Evolutionary conservation across 177 flowering plant species (phyloP).

Genomic region (Tripterygium wilfordii): DNA sequence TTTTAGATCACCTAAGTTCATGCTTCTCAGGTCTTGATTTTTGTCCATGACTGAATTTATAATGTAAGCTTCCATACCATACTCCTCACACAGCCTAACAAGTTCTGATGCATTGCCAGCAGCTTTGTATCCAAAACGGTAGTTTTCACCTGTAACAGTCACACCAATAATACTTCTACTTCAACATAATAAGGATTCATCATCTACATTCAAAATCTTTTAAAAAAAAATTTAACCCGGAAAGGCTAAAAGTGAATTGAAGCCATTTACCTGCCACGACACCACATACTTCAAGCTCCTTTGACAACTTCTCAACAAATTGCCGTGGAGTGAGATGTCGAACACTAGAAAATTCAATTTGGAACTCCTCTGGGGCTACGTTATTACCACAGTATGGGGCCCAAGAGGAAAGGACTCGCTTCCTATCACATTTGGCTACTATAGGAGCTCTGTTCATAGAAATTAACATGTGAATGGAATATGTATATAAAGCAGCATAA

Average conservation of each 20-base stretch:
- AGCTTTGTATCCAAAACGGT: constrained; percentile 94
- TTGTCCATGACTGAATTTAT: constrained; percentile 86
- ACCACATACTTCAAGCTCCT: constrained; percentile 77
- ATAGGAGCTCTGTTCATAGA: constrained; percentile 64
- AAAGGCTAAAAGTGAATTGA: not conserved
- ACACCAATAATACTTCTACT: not conserved
- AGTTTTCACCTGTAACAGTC: constrained; percentile 71
- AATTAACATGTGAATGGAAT: not conserved
- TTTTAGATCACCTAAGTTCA: constrained; percentile 20
- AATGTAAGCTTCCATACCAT: constrained; percentile 66
- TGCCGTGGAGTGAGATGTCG: constrained; percentile 78
- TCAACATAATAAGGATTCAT: too few relatives aligned
- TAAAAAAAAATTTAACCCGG: not conserved
- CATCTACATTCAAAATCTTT: too few relatives aligned
- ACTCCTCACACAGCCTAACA: constrained; percentile 63
- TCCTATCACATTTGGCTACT: constrained; percentile 88
- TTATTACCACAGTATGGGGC: constrained; percentile 63
- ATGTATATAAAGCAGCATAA: too few relatives aligned
- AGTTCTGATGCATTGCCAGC: constrained; percentile 81
- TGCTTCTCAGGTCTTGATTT: constrained; percentile 28
- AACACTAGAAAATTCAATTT: constrained; percentile 73
- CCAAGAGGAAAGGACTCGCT: constrained; percentile 83
- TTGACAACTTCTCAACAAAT: constrained; percentile 81
- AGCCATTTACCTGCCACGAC: constrained; percentile 90
- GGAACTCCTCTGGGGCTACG: constrained; percentile 55